Evolutionary conservation across 2,329 filamentous ascomycete genomes (phyloP), one percentile per base, ranked within the genome.

Genomic region (Ceratocystis eucalypticola): DNA sequence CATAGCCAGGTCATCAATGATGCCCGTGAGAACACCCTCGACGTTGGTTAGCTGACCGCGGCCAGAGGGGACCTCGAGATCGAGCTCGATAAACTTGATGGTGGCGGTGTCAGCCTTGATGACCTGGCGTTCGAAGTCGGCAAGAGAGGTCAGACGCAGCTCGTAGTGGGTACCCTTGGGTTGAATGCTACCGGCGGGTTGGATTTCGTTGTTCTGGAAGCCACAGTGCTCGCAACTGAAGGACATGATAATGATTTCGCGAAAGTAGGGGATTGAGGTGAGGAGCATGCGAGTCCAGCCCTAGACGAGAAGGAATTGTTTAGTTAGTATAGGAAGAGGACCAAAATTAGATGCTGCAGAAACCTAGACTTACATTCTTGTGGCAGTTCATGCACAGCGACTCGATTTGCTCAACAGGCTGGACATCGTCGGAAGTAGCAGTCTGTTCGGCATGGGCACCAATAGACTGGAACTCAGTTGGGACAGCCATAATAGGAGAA

Each of bases 221-320:
- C 86, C 80, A 79, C 94, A 99, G 76, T 96, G 85, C 5, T 90
- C 86, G 80, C 94, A 99, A 70, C 84, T 84, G 76, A 99, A 99
- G 69, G 93, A 97, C 87, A 96, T 96, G 76, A 99, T 84, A 72
- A 99, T 91, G 69, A 99, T 87, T 76, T 99, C 93, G 78, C 91
- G 91, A 80, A 99, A 99, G 81, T 91, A 97, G 17, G 94, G 94
- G 66, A 99, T 96, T 70, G 86, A 85, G 17, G 95, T 96, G 65
- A 99, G 85, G 55, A 99, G 85, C 25, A 99, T 83, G 68, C 88
- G 84, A 15, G 94, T 99, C 1, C 80, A 84, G 72, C 94, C 94
- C 89, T 95, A 48, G 10, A 61, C 2, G 37, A 37, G 8, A 30
- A 61, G 22, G 3, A 37, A 15, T 4, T 46, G 70, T 72, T 68